Base-by-base conservation (phyloP, 2,329 filamentous ascomycete genomes). In the Chrysosporium queenslandicum region DNA sequence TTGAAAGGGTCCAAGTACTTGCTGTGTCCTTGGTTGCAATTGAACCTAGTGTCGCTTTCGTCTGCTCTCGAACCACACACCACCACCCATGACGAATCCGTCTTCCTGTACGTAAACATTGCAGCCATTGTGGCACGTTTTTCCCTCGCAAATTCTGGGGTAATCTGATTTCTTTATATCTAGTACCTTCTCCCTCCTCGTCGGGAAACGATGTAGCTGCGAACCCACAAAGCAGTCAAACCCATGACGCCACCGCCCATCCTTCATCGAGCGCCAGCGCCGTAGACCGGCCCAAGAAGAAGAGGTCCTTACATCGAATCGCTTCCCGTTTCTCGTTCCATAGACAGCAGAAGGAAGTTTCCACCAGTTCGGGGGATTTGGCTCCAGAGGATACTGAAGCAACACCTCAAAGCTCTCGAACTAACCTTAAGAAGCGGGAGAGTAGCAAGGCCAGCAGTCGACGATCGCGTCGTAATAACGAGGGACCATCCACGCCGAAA, bases 361-460 rank as follows among this genome's bases (percentile, higher is more conserved):
- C 63, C n/a, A 64, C 66, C n/a, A 63, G 60, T 45, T 59, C 63
- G 9, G 64, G 64, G 46, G 66, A 70, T 29, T 54, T 57, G n/a
- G 55, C 59, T 32, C 59, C 63, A 25, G 64, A 68, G 55, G 66
- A 64, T 42, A 61, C 64, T 23, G 81, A 80, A 61, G 84, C 79
- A 64, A 75, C 77, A 59, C 86, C 83, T 46, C 84, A 80, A 67
- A 54, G 50, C 16, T 56, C 55, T 23, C 43, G 46, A 41, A 52
- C 41, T 37, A 53, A 56, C 23, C 46, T 52, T 20, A 47, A 77
- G 58, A 77, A 78, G 61, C 49, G 50, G 75, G 80, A 62, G 85
- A 85, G 80, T 60, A 87, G 82, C 69, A 76, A 79, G 56, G 80
- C 79, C 60, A 86, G 81, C 70, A 81, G 68, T 56, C 65, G 65